Percentiles rank a stretch among this genome's conserved stretches.
Conservation (phyloP, 805 yeast species). For the Wickerhamomyces chaumierensis region DNA sequence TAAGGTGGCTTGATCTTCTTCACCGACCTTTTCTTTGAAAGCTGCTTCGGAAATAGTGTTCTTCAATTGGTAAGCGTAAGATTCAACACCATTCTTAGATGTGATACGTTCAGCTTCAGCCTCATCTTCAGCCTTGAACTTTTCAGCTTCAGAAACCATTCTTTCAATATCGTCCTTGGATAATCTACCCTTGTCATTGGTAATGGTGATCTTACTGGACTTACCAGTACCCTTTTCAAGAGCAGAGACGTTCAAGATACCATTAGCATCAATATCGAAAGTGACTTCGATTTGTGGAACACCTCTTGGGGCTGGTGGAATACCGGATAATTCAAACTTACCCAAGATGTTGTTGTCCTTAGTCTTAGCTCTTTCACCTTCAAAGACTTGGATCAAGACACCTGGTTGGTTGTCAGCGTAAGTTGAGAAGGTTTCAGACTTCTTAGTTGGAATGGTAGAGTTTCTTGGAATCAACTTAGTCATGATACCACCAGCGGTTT, state of each 20-base stretch:
- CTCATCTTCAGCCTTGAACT: constrained; percentile 95
- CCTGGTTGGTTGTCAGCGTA: constrained; percentile 99
- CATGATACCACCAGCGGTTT: constrained; percentile 99
- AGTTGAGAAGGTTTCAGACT: constrained; percentile 95
- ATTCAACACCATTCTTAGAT: constrained; percentile 93
- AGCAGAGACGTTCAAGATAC: constrained; percentile 94
- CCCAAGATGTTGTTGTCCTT: constrained; percentile 96
- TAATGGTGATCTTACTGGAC: constrained; percentile 91
- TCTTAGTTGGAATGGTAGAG: constrained; percentile 97
- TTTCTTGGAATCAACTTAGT: constrained; percentile 98
- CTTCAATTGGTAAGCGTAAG: constrained; percentile 91
- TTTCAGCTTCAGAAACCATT: constrained; percentile 97
- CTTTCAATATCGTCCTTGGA: constrained; percentile 96
- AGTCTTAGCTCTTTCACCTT: constrained; percentile 97
- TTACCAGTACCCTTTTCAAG: constrained; percentile 99
- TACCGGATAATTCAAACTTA: constrained; percentile 93
- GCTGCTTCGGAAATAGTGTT: constrained; percentile 61
- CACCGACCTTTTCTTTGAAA: constrained; percentile 71
- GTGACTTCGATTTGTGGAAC: constrained; percentile 97
- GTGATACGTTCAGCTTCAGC: constrained; percentile 86
- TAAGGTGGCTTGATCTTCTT: constrained; percentile 61
- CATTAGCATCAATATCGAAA: constrained; percentile 94
- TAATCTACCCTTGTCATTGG: constrained; percentile 98
- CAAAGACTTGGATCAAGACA: constrained; percentile 95
- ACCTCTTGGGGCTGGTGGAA: constrained; percentile 99